Evolutionary conservation across 345 rosid species (phyloP).

Genomic region (Murraya koenigii): DNA sequence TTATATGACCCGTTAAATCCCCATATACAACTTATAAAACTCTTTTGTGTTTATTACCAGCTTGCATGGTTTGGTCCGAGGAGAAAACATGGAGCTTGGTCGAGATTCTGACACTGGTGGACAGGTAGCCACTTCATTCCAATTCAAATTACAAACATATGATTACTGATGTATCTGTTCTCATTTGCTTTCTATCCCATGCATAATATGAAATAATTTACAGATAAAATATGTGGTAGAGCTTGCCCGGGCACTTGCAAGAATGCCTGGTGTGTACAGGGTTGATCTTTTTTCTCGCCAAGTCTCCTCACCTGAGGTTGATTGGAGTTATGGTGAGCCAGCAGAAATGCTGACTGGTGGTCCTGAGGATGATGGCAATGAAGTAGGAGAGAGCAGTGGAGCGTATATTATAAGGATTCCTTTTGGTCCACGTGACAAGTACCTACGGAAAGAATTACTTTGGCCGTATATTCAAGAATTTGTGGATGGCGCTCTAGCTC

Average conservation of each 20-base stretch:
- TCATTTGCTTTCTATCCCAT: conserved; percentile 8
- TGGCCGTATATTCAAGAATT: conserved; percentile 96
- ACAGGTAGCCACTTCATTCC: conserved; percentile 51
- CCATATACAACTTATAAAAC: conserved; percentile 1
- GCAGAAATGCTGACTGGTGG: conserved; percentile 82
- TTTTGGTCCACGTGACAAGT: conserved; percentile 86
- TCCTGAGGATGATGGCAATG: conserved; percentile 58
- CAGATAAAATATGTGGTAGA: conserved; percentile 98
- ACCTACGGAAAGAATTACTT: conserved; percentile 70
- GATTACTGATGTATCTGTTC: not conserved
- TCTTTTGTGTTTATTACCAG: conserved; percentile 33
- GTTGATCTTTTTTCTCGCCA: conserved; percentile 97
- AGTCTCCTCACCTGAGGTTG: conserved; percentile 77
- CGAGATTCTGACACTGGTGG: conserved; percentile 98
- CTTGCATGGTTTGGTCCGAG: conserved; percentile 92
- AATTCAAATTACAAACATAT: not conserved
- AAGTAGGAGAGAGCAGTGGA: conserved; percentile 90
- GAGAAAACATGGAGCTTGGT: conserved; percentile 98
- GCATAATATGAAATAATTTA: not conserved
- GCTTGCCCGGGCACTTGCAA: conserved; percentile 90
- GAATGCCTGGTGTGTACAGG: conserved; percentile 95
- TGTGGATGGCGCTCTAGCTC: conserved; percentile 93
- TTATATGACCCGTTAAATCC: not conserved
- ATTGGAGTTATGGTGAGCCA: conserved; percentile 99
- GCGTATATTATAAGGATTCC: conserved; percentile 93